Evolutionary conservation across 1,284 basidiomycete species (phyloP).

Genomic region (Pyrrhoderma noxium): DNA sequence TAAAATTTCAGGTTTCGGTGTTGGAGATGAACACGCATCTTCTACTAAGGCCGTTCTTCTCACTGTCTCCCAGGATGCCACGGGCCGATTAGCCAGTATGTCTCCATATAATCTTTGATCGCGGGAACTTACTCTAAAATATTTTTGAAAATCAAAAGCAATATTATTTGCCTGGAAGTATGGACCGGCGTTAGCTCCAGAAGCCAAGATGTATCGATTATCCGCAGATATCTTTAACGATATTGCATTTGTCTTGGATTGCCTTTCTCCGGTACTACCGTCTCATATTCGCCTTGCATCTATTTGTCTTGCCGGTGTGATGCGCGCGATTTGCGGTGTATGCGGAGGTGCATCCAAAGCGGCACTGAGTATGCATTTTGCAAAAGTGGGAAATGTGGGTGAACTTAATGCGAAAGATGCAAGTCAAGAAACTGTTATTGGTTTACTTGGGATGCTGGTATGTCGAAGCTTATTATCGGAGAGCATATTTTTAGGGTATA

Average conservation of each 20-base stretch:
- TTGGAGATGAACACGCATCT: slow-evolving; percentile 57
- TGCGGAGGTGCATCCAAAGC: slow-evolving; percentile 61
- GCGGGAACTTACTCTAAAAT: background rate
- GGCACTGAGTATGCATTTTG: slow-evolving; percentile 60
- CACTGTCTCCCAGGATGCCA: slow-evolving; percentile 55
- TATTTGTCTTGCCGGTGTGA: slow-evolving; percentile 49
- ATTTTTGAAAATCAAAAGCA: slow-evolving; percentile 31
- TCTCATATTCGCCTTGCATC: slow-evolving; percentile 37
- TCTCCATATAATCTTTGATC: slow-evolving; percentile 9
- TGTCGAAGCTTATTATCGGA: slow-evolving; percentile 21
- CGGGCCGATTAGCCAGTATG: slow-evolving; percentile 56
- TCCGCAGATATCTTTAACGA: slow-evolving; percentile 66
- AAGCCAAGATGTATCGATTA: slow-evolving; percentile 64
- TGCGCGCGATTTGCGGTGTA: slow-evolving; percentile 51
- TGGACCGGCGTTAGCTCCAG: slow-evolving; percentile 57
- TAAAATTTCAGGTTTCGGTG: slow-evolving; percentile 46
- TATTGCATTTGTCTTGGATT: slow-evolving; percentile 48
- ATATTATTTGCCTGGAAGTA: slow-evolving; percentile 54
- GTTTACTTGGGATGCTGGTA: slow-evolving; percentile 59
- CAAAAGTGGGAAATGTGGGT: slow-evolving; percentile 56
- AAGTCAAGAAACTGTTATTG: slow-evolving; percentile 63
- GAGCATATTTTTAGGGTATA: background rate
- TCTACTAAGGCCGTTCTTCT: slow-evolving; percentile 58
- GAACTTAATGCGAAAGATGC: slow-evolving; percentile 66
- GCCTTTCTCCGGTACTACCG: slow-evolving; percentile 48